These are phyloP conservation scores for Adiantum capillusveneris DNA, from an alignment of 75 land plant genomes.

Conservation along the genomic window DNA sequence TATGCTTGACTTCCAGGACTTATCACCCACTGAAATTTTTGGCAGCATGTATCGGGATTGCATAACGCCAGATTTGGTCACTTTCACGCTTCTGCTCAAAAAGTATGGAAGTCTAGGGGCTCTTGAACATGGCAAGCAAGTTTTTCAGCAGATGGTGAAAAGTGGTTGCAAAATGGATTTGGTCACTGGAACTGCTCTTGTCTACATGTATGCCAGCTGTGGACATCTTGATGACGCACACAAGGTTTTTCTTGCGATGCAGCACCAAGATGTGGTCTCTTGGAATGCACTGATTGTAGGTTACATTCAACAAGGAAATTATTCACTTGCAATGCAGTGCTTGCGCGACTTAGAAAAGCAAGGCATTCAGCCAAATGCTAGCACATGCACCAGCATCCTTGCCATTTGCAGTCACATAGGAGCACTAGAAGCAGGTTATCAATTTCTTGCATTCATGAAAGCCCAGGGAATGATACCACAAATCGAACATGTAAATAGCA, in stretches of 20 bases:
- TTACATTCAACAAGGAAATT: conserved; percentile 24
- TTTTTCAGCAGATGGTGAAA: conserved; percentile 8
- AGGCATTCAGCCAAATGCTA: conserved; percentile 18
- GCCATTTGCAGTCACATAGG: conserved; percentile 38
- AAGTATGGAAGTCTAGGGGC: conserved; percentile 8
- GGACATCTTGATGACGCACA: conserved; percentile 18
- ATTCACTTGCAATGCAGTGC: conserved; percentile 7
- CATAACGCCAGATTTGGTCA: background rate
- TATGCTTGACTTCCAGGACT: background rate
- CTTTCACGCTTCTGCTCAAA: conserved; percentile 5
- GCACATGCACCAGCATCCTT: conserved; percentile 23
- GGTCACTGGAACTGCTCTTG: conserved; percentile 14
- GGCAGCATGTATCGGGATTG: background rate
- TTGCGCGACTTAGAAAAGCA: conserved; percentile 20
- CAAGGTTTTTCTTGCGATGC: conserved; percentile 21
- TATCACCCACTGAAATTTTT: conserved; percentile 1
- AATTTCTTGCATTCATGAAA: conserved; percentile 22
- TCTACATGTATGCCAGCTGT: conserved; percentile 32
- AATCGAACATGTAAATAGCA: conserved; percentile 21
- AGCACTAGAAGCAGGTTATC: conserved; percentile 18
- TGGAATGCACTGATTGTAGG: conserved; percentile 40
- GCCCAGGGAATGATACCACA: conserved; percentile 20
- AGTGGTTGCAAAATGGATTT: background rate
- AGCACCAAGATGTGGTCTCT: conserved; percentile 19
- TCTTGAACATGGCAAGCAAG: conserved; percentile 8